Base-by-base conservation (phyloP, 2,329 filamentous ascomycete species). In the Bipolaris oryzae region DNA sequence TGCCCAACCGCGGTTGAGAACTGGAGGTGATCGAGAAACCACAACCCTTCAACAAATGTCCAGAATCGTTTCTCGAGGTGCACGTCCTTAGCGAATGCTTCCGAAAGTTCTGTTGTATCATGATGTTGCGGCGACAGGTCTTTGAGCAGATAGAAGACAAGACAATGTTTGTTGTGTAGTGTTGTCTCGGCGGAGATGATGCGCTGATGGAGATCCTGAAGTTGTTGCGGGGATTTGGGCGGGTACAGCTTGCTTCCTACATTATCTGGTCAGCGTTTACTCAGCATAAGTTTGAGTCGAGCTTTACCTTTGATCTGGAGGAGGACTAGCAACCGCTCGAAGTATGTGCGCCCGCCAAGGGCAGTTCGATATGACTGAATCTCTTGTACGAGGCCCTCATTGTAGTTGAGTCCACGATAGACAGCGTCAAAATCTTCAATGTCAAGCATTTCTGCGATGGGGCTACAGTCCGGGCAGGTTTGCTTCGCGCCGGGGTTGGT, bases 71-170 rank as follows among this genome's bases (percentile, higher is more conserved):
- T 81, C 1, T 92, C 90, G 49, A 96, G 81, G 61, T 88, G 87
- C 5, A 86, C 87, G 21, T 78, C 78, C 39, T 78, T 76, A 15
- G 87, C 86, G 65, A 94, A 92, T 1, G 72, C 81, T 1, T 87
- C 81, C 6, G 80, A 68, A 34, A 84, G 80, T 16, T 82, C 76
- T 3, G 82, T 80, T 18, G 81, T 80, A 49, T 83, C 80, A 44
- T 73, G 67, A 9, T 67, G 62, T 25, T 79, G 71, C 11, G 77
- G 76, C 37, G 89, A 85, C 70, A 89, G 85, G 73, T 96, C 91
- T 69, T 91, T 88, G 3, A 96, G 83, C 37, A 96, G 80, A 74
- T 96, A 96, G 80, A 91, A 96, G 62, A 96, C 81, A 45, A 95
- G 83, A 16, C 91, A 91, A 63, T 92, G 86, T 74, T 93, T 93